Conservation (phyloP, 441 rosid species). For the Adansonia gregorii region DNA sequence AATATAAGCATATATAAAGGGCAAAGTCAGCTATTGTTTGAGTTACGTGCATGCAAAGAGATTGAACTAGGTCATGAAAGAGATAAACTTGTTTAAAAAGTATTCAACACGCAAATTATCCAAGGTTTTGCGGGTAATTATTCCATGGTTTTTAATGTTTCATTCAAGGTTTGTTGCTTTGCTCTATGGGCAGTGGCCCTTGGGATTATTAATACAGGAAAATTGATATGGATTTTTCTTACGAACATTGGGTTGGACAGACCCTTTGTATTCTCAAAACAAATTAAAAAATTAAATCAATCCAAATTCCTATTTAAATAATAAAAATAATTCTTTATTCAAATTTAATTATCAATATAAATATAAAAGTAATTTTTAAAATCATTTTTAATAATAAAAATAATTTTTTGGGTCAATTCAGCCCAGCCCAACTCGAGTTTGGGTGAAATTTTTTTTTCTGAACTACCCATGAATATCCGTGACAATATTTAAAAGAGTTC, state of each 20-base stretch:
- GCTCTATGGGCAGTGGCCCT: background rate
- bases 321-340: too few species aligned
- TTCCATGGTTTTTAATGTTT: background rate
- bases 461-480: too few species aligned
- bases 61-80: background rate
- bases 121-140: background rate
- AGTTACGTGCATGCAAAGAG: background rate
- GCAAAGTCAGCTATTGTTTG: background rate
- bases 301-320: too few species aligned
- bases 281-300: background rate
- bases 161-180: background rate
- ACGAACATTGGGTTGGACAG: background rate
- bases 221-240: background rate
- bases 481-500: too few species aligned
- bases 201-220: background rate
- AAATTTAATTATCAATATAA: too few species aligned
- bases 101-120: background rate
- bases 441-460: too few species aligned
- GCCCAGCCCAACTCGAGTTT: too few species aligned
- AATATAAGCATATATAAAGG: background rate
- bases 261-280: background rate
- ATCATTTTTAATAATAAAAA: too few species aligned
- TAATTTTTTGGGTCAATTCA: too few species aligned
- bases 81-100: background rate
- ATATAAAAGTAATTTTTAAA: too few species aligned